Evolutionary conservation across 306 rosid genomes (phyloP), one percentile per base, ranked within the genome.

Genomic region (Prinsepia uniflora): DNA sequence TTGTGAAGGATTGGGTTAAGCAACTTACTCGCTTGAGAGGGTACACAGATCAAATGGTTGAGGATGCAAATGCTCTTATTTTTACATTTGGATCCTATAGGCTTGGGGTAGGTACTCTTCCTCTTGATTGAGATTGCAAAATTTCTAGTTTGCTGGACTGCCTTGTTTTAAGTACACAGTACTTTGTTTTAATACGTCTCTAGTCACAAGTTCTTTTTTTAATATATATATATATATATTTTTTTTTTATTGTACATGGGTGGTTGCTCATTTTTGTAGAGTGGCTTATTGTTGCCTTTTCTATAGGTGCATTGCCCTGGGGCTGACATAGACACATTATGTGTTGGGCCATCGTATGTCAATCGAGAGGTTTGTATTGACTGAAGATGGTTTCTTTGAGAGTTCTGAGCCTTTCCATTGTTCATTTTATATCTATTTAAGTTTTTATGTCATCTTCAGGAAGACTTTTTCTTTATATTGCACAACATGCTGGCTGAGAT

Each of bases 41-140:
- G 55, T 89, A 89, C 81, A 84, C 98, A 8, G 98, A 89, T 67
- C 98, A 92, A 84, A 92, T 84, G 96, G 96, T 88, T 75, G 91
- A 88, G 86, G 92, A 88, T 68, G 96, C 98, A 45, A 89, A 88
- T 62, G 96, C 96, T 40, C 80, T 85, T 73, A 87, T 92, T 83
- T 83, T 87, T 74, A 92, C 98, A 24, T 89, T 92, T 74, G 98
- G 98, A 19, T 92, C 98, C 74, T 92, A 87, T 67, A 83, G 95
- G 46, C 86, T 89, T 3, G 91, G 98, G 95, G 98, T 92, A 70
- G 77, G 93, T 67, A 15, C 71, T 63, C 83, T 68, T 41, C 0
- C 57, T 66, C 68, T 19, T 52, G n/a, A 12, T 46, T 11, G 22
- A 57, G 7, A 6, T 67, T 50, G 53, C 12, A 4, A 30, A 42